These are phyloP conservation scores for Amaranthus tricolor DNA, from an alignment of 179 eudicot species.

Conservation along the genomic window DNA sequence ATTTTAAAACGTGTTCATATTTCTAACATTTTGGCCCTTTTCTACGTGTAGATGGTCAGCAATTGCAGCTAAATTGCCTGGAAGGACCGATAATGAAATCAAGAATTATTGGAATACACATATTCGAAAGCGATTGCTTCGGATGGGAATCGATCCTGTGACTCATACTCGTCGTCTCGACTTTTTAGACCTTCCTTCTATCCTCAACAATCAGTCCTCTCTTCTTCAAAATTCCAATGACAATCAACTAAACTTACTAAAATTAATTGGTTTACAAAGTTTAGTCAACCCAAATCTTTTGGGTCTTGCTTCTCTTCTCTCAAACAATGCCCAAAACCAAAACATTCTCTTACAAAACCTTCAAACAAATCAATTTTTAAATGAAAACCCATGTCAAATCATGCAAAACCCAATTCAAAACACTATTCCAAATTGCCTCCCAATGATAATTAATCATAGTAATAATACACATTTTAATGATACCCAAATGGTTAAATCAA, in stretches of 20 bases:
- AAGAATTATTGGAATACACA: conserved; percentile 97
- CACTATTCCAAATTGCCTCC: conserved; percentile 11
- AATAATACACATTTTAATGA: conserved; percentile 16
- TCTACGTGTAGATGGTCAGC: conserved; percentile 70
- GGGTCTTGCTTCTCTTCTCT: conserved; percentile 48
- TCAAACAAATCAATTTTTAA: conserved; percentile 18
- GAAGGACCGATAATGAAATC: conserved; percentile 93
- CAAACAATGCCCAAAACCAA: conserved; percentile 26
- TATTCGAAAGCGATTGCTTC: conserved; percentile 61
- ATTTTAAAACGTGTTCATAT: background rate
- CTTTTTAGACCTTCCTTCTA: conserved; percentile 62
- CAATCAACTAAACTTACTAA: conserved; percentile 41
- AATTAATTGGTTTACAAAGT: conserved; percentile 45
- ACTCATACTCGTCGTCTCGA: conserved; percentile 81
- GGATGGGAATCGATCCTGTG: conserved; percentile 94
- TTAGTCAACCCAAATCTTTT: conserved; percentile 59
- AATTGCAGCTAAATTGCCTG: conserved; percentile 83
- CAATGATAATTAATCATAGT: background rate
- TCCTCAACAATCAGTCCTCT: conserved; percentile 30
- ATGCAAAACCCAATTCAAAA: conserved; percentile 7
- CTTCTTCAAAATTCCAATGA: conserved; percentile 38
- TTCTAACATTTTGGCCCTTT: background rate
- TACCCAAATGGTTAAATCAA: conserved; percentile 33
- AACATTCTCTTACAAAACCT: conserved; percentile 36
- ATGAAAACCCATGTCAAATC: background rate